Percentiles rank a stretch among this genome's conserved stretches.
These are phyloP conservation scores for Tricholomella constricta DNA, from an alignment of 768 basidiomycete genomes.

Conservation along the genomic window DNA sequence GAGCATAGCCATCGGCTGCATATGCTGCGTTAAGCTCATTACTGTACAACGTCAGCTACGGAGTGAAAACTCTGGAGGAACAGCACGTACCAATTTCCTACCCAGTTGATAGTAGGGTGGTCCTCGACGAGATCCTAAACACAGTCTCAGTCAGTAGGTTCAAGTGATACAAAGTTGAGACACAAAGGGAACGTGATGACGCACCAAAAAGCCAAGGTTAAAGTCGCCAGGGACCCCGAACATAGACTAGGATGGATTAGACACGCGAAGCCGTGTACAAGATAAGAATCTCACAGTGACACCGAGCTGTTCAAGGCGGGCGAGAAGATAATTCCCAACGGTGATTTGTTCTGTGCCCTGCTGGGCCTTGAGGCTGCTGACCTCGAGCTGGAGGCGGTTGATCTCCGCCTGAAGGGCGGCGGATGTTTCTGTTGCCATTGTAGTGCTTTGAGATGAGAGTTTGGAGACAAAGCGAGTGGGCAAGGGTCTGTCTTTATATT, in stretches of 20 bases:
- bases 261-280: neutral
- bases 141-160: neutral
- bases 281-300: slow-evolving; percentile 44
- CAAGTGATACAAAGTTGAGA: neutral
- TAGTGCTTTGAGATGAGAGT: neutral
- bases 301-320: slow-evolving; percentile 59
- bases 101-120: slow-evolving; percentile 76
- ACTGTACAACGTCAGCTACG: slow-evolving; percentile 35
- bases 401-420: slow-evolving; percentile 45
- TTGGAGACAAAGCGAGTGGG: neutral
- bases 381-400: slow-evolving; percentile 45
- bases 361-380: slow-evolving; percentile 38
- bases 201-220: slow-evolving; percentile 68
- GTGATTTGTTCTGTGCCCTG: slow-evolving; percentile 44
- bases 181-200: neutral
- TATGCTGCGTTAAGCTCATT: slow-evolving; percentile 89
- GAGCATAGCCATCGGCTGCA: slow-evolving; percentile 91
- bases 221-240: slow-evolving; percentile 91
- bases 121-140: slow-evolving; percentile 80
- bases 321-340: slow-evolving; percentile 56
- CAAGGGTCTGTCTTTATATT: too few species aligned
- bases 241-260: slow-evolving; percentile 52
- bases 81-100: slow-evolving; percentile 71
- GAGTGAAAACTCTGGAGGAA: too few species aligned
- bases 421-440: slow-evolving; percentile 21